Percentiles rank a stretch among this genome's conserved stretches.
Conservation (phyloP, 305 asterid species). For the Withania somnifera region DNA sequence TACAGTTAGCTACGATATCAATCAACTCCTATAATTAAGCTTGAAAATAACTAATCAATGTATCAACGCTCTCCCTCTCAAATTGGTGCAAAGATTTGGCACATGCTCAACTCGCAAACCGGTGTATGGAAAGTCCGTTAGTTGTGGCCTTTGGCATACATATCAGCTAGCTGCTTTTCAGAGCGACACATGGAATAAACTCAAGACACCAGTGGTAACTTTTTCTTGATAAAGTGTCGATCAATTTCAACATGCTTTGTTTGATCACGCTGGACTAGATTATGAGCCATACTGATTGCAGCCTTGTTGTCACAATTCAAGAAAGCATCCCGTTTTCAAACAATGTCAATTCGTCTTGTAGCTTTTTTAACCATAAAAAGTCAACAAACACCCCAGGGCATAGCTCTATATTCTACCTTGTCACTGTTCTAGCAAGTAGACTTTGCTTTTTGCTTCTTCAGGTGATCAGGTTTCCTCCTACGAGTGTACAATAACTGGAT, state of each 20-base stretch:
- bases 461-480: background rate
- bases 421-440: background rate
- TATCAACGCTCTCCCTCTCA: background rate
- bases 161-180: background rate
- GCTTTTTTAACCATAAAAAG: background rate
- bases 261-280: background rate
- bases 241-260: background rate
- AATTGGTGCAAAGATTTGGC: background rate
- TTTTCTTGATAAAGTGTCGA: background rate
- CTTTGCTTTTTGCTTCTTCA: background rate
- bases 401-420: background rate
- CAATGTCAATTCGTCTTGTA: background rate
- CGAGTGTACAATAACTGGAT: background rate
- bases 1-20: background rate
- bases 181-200: background rate
- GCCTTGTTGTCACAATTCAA: background rate
- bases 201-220: background rate
- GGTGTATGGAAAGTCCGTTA: background rate
- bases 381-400: too few species aligned
- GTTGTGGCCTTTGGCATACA: background rate
- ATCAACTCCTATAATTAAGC: background rate
- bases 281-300: background rate
- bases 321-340: background rate
- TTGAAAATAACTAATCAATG: background rate
- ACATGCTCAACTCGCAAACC: background rate